These are phyloP conservation scores for Dothiorella sarmentorum DNA, from an alignment of 2,329 filamentous ascomycete genomes.

Conservation along the genomic window DNA sequence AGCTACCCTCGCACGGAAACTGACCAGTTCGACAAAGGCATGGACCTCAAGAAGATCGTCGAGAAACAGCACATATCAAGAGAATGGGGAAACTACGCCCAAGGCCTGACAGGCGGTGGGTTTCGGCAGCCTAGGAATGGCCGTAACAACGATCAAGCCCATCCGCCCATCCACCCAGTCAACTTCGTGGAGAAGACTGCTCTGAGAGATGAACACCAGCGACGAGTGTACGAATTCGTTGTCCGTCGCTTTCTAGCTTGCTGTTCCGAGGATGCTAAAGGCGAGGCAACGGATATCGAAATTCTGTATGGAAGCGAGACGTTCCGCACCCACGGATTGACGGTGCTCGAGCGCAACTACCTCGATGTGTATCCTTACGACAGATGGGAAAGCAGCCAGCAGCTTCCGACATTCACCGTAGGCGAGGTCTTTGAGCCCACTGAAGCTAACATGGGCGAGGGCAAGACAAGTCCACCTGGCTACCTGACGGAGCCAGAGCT, in stretches of 20 bases:
- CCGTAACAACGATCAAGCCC: constrained; percentile 89
- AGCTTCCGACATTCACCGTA: constrained; percentile 73
- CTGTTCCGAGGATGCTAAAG: constrained; percentile 90
- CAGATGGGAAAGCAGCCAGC: constrained; percentile 85
- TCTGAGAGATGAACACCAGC: constrained; percentile 64
- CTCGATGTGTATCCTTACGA: constrained; percentile 95
- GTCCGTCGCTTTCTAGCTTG: constrained; percentile 89
- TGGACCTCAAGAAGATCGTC: constrained; percentile 75
- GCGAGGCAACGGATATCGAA: constrained; percentile 79
- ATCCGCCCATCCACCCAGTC: constrained; percentile 94
- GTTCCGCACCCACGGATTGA: constrained; percentile 79
- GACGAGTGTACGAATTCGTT: constrained; percentile 86
- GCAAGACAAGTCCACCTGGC: constrained; percentile 78
- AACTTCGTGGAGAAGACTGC: constrained; percentile 67
- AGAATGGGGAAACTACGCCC: constrained; percentile 78
- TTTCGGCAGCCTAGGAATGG: constrained; percentile 82
- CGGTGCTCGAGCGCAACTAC: constrained; percentile 86
- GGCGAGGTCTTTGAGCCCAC: constrained; percentile 84
- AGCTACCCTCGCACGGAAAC: constrained; percentile 98
- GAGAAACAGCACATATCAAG: constrained; percentile 77
- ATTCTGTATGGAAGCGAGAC: constrained; percentile 78
- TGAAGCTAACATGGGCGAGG: constrained; percentile 84
- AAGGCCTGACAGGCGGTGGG: constrained; percentile 66
- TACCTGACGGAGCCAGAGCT: constrained; percentile 95
- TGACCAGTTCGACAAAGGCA: constrained; percentile 87